Conservation (phyloP, 257 asterid species). For the Solanum sejunctum region DNA sequence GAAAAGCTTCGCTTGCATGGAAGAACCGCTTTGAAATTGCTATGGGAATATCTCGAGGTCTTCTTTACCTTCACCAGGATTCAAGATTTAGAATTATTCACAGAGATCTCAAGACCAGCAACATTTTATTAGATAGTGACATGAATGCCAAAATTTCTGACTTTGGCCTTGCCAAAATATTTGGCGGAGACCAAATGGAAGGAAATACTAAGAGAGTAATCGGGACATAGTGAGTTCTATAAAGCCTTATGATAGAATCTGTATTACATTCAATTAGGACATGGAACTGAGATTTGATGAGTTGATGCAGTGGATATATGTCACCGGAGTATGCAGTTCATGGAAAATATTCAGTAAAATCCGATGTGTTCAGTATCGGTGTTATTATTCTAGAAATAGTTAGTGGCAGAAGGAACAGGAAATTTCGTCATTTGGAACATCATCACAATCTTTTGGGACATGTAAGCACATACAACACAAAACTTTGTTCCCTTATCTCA, state of each 20-base stretch:
- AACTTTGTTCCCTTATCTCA: not conserved
- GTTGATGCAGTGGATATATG: conserved; percentile 9
- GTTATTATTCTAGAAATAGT: not conserved
- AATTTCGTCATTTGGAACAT: not conserved
- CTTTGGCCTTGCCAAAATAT: conserved; percentile 6
- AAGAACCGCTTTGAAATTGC: not conserved
- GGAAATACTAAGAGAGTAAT: conserved; percentile 2
- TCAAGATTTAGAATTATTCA: conserved; percentile 10
- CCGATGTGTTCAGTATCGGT: not conserved
- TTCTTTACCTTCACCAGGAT: conserved; percentile 10
- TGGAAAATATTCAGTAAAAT: conserved; percentile 1
- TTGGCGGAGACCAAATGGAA: not conserved
- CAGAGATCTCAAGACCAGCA: conserved; percentile 6
- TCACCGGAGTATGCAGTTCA: not conserved
- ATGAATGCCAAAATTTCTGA: conserved; percentile 11
- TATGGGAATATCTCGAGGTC: conserved; percentile 6
- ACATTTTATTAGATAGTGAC: conserved; percentile 1
- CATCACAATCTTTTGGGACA: conserved; percentile 12
- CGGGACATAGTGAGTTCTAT: conserved; percentile 10
- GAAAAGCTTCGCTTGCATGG: not conserved
- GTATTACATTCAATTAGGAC: not conserved
- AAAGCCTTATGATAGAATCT: not conserved
- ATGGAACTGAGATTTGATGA: not conserved
- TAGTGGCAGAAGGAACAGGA: not conserved
- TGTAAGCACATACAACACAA: not conserved